phyloP scores from a whole-genome alignment of 495 filamentous ascomycete genomes.

The Rhizodiscina lignyota region DNA sequence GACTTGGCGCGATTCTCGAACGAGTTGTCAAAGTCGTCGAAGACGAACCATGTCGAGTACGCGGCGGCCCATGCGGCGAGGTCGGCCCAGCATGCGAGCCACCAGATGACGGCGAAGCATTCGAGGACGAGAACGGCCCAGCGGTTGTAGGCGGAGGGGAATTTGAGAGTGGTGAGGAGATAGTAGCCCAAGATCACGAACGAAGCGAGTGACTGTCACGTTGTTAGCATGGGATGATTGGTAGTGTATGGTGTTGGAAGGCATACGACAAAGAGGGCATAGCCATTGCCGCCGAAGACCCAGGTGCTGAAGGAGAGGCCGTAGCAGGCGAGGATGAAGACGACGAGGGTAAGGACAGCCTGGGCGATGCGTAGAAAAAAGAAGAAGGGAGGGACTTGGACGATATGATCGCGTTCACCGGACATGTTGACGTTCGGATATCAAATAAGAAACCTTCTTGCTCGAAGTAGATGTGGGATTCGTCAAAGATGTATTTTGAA shows the following conservation, averaged over 20 bases:
- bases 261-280: constrained; percentile 4
- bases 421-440: not conserved
- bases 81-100: constrained; percentile 5
- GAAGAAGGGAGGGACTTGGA: constrained; percentile 1
- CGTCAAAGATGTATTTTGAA: too few species aligned
- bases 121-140: constrained; percentile 3
- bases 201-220: not conserved
- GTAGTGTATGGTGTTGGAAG: too few species aligned
- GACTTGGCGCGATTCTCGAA: constrained; percentile 1
- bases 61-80: constrained; percentile 4
- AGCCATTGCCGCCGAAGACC: constrained; percentile 4
- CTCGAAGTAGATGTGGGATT: too few species aligned
- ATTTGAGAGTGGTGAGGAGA: not conserved
- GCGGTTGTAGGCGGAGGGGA: constrained; percentile 3
- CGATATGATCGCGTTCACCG: constrained; percentile 2
- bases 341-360: constrained; percentile 2
- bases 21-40: not conserved
- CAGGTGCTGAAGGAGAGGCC: constrained; percentile 1
- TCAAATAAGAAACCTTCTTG: not conserved
- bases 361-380: not conserved
- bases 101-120: constrained; percentile 4
- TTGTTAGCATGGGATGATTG: not conserved
- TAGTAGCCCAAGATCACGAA: constrained; percentile 2
- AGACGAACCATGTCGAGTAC: not conserved
- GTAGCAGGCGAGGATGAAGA: constrained; percentile 2